Evolutionary conservation across 2,329 filamentous ascomycete species (phyloP).

Genomic region (Leptographium galeiforme): DNA sequence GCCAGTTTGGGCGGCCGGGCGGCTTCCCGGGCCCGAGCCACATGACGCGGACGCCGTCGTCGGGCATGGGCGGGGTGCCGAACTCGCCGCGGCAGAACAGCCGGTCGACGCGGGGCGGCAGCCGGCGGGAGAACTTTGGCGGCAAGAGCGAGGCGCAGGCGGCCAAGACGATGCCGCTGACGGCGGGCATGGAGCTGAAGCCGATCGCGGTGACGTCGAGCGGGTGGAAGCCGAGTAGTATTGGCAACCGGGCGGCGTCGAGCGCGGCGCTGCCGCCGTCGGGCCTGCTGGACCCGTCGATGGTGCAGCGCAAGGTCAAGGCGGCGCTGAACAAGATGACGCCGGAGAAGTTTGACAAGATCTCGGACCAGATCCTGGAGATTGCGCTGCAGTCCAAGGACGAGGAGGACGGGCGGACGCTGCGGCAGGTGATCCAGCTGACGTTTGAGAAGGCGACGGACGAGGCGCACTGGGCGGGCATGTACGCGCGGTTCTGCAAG

Average conservation of each 20-base stretch:
- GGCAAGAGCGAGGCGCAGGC: conserved; percentile 51
- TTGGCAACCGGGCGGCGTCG: conserved; percentile 32
- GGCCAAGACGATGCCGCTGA: conserved; percentile 85
- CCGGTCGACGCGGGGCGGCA: conserved; percentile 46
- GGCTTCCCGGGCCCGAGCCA: conserved; percentile 47
- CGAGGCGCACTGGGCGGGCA: conserved; percentile 94
- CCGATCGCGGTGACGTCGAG: conserved; percentile 57
- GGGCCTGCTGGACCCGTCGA: conserved; percentile 66
- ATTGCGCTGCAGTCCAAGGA: conserved; percentile 95
- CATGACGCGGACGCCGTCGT: conserved; percentile 52
- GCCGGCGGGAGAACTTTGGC: conserved; percentile 44
- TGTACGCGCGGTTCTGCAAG: conserved; percentile 98
- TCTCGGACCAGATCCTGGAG: conserved; percentile 79
- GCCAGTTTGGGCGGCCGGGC: conserved; percentile 41
- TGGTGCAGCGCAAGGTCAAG: conserved; percentile 99
- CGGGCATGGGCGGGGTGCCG: conserved; percentile 42
- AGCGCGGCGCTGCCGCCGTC: conserved; percentile 27
- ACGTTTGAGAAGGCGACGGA: conserved; percentile 99
- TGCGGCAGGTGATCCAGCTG: conserved; percentile 95
- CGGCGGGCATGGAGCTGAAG: conserved; percentile 68
- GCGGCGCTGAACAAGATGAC: conserved; percentile 99
- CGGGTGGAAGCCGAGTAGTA: conserved; percentile 81
- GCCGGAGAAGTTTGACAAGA: conserved; percentile 95
- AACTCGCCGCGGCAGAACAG: conserved; percentile 60
- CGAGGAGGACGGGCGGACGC: conserved; percentile 82